Conservation (phyloP, 2,329 filamentous ascomycete genomes). For the Colletotrichum cordylinicola region DNA sequence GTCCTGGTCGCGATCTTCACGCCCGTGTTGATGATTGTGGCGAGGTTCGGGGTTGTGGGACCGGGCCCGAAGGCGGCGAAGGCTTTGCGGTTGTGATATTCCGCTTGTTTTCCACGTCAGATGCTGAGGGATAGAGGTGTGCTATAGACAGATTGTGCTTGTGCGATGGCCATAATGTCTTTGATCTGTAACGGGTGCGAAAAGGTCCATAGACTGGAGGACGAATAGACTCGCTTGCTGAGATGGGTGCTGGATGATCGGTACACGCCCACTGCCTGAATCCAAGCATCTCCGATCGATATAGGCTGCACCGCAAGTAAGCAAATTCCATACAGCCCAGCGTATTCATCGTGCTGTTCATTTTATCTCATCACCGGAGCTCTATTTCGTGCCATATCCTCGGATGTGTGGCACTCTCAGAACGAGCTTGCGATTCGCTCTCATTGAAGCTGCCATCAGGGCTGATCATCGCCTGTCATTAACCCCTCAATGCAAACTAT, state of each 20-base stretch:
- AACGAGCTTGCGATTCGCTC: too few species aligned
- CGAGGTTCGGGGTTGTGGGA: constrained; percentile 10
- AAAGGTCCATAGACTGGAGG: neutral
- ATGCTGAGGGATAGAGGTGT: accelerated
- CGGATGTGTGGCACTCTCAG: neutral
- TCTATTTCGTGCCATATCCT: neutral
- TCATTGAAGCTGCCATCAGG: too few species aligned
- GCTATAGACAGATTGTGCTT: neutral
- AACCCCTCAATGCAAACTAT: too few species aligned
- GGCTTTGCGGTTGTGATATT: constrained; percentile 4
- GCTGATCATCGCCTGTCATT: too few species aligned
- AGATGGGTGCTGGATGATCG: neutral
- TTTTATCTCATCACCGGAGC: neutral
- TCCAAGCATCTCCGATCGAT: neutral
- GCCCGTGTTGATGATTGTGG: constrained; percentile 11
- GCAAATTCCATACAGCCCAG: neutral
- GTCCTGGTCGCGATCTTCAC: constrained; percentile 5
- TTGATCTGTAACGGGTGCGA: neutral
- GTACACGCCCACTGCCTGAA: too few species aligned
- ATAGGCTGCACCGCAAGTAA: neutral
- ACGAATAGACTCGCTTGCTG: neutral
- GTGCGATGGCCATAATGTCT: neutral
- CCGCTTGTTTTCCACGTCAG: neutral
- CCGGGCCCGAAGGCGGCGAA: constrained; percentile 7
- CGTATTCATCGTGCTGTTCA: neutral